Evolutionary conservation across 176 grass and related monocot genomes (phyloP).

Genomic region (Oryza coarctata): DNA sequence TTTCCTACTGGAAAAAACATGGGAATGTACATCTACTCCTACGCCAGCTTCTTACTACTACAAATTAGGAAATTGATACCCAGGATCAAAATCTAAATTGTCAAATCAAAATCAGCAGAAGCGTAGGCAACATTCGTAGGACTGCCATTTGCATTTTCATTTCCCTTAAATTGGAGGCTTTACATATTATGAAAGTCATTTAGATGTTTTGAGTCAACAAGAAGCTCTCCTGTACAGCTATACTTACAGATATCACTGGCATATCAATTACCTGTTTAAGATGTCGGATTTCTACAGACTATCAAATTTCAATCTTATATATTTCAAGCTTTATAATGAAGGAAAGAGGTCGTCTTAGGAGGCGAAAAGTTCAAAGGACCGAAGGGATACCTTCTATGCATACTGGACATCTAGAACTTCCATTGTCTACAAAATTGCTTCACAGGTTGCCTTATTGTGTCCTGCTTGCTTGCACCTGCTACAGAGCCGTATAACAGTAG

Average conservation of each 20-base stretch:
- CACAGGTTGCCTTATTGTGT: conserved; percentile 92
- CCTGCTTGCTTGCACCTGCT: conserved; percentile 91
- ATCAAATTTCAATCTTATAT: neutral
- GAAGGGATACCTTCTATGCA: conserved; percentile 31
- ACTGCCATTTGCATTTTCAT: neutral
- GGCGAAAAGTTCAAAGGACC: neutral
- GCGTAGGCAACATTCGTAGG: neutral
- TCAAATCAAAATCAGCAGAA: neutral
- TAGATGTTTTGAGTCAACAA: conserved; percentile 1
- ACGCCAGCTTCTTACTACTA: neutral
- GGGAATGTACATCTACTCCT: neutral
- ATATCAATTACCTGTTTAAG: conserved; percentile 9
- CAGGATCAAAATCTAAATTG: neutral
- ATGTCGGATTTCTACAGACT: neutral
- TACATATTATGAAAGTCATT: neutral
- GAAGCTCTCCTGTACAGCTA: neutral
- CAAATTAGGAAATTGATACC: neutral
- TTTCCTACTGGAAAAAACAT: neutral
- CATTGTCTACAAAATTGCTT: conserved; percentile 58
- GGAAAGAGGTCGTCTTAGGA: neutral
- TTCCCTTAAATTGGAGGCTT: neutral
- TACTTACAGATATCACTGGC: neutral
- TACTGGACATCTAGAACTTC: conserved; percentile 14
- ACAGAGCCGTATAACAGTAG: conserved; percentile 69
- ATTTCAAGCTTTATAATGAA: neutral